Evolutionary conservation across 2,329 filamentous ascomycete genomes (phyloP), one percentile per base, ranked within the genome.

Genomic region (Lomentospora prolificans): DNA sequence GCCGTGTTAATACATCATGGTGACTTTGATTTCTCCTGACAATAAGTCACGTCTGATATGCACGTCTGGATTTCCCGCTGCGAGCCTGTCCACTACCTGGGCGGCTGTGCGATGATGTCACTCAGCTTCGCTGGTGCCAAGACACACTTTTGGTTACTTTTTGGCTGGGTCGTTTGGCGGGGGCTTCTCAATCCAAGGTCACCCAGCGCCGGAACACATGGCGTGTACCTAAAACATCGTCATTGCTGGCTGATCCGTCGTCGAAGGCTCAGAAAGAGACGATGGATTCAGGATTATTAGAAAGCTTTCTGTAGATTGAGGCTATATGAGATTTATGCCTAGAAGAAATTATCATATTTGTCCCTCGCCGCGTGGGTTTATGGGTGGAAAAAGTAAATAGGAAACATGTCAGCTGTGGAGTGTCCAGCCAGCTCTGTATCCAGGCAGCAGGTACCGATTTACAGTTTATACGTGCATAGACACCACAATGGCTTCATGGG

Each of bases 1-100:
- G 17, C 17, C 24, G 41, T n/a, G 27, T 10, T 27, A 46, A 55
- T 55, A 55, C 53, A 55, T 55, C 53, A 55, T 55, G 14, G 53
- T 55, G 41, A 55, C 53, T 50, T 50, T 48, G 7, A 8, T n/a
- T 19, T 30, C 19, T 44, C 36, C 36, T 44, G 33, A 41, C n/a
- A 39, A 30, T 28, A 54, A 31, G 39, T 55, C 41, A 48, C 41
- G 39, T 50, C 22, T 48, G 44, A 48, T 27, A 25, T 48, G 44
- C 44, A 22, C 44, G 22, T 48, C 22, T 48, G 44, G 44, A 48
- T 48, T 48, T 22, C 44, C 12, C 22, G 44, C 22, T 22, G 22
- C 17, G 44, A 48, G 44, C n/a, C 22, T 48, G 8, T 24, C 10
- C 22, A 19, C 14, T 14, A 22, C 22, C 10, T 12, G 12, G 10